phyloP scores from a whole-genome alignment of 345 rosid genomes.

The Populus alba region DNA sequence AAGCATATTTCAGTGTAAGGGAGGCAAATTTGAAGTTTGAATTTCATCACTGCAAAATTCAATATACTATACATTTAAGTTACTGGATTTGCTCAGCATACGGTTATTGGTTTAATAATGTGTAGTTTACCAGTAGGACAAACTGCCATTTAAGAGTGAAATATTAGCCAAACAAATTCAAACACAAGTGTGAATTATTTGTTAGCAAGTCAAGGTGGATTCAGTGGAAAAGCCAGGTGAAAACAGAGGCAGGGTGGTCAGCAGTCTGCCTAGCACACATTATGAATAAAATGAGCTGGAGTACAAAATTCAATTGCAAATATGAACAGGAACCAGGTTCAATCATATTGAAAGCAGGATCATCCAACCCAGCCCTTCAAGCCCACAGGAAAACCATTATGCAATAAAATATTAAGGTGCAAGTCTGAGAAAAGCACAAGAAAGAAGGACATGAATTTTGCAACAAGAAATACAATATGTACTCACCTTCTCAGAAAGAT shows the following conservation, averaged over 20 bases:
- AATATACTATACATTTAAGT: neutral
- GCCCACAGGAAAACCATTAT: neutral
- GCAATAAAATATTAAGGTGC: neutral
- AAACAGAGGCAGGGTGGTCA: neutral
- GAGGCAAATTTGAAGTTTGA: neutral
- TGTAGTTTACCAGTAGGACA: neutral
- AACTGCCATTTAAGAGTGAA: neutral
- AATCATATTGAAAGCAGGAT: neutral
- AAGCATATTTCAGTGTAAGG: neutral
- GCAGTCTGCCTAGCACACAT: neutral
- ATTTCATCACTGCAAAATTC: neutral
- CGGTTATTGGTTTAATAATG: neutral
- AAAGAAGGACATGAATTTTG: neutral
- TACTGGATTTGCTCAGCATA: neutral
- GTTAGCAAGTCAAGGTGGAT: neutral
- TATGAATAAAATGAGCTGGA: neutral
- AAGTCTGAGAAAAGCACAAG: neutral
- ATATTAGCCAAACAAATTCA: neutral
- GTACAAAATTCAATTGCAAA: neutral
- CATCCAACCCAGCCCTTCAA: neutral
- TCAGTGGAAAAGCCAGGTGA: neutral
- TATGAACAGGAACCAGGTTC: neutral
- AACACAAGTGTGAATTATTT: neutral
- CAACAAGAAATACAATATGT: neutral
- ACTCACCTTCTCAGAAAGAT: constrained; percentile 72